Percentiles rank a stretch among this genome's conserved stretches.
Conservation (phyloP, 257 asterid genomes). For the Nicotiana otophora region DNA sequence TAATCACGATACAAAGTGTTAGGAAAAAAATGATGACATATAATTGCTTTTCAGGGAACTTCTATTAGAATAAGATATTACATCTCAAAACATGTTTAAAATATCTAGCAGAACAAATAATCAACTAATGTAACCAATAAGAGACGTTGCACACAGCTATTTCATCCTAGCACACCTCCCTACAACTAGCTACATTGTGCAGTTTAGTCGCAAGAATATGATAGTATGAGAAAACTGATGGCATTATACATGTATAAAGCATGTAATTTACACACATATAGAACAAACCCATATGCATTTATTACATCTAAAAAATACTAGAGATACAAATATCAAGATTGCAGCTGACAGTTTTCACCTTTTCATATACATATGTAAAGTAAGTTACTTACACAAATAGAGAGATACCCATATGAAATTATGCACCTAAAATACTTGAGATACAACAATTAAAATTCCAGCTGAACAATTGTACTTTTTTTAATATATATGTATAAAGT, state of each 20-base stretch:
- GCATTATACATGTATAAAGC: neutral
- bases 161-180: neutral
- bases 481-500: neutral
- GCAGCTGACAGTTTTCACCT: too few species aligned
- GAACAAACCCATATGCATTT: too few species aligned
- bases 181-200: neutral
- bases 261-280: too few species aligned
- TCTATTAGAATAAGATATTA: neutral
- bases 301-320: too few species aligned
- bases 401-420: too few species aligned
- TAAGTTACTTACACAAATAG: too few species aligned
- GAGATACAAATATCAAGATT: too few species aligned
- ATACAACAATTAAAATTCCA: neutral
- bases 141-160: neutral
- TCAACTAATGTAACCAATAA: neutral
- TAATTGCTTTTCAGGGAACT: neutral
- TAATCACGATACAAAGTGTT: neutral
- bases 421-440: neutral
- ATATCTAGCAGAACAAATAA: neutral
- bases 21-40: neutral
- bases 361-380: neutral
- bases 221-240: neutral
- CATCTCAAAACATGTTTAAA: neutral
- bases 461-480: neutral
- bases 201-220: neutral